Conservation (phyloP, 148 eudicot genomes). For the Silene uniflora region DNA sequence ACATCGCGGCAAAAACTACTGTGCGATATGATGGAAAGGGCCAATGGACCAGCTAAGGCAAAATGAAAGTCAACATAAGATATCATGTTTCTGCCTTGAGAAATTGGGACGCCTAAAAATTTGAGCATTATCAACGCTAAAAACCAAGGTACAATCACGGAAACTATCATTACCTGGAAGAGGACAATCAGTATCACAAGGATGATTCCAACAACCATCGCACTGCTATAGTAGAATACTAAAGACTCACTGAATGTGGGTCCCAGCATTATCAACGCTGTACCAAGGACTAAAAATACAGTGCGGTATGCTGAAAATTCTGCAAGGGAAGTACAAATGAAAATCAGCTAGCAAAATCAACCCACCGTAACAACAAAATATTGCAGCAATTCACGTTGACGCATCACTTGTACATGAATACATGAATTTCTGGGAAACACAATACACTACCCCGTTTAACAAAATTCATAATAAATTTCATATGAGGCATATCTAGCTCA, state of each 20-base stretch:
- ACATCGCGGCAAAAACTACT: neutral
- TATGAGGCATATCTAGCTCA: neutral
- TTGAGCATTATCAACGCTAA: neutral
- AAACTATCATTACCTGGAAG: slow-evolving; percentile 58
- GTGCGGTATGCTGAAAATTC: slow-evolving; percentile 62
- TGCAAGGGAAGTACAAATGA: slow-evolving; percentile 37
- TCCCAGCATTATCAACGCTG: slow-evolving; percentile 51
- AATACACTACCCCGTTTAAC: slow-evolving; percentile 1
- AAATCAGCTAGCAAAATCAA: slow-evolving; percentile 12
- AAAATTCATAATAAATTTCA: slow-evolving; percentile 4
- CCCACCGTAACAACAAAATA: neutral
- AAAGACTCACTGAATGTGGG: slow-evolving; percentile 72
- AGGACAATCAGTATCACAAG: slow-evolving; percentile 79
- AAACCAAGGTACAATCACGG: neutral
- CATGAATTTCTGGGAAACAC: slow-evolving; percentile 7
- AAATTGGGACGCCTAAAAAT: neutral
- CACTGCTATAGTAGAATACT: slow-evolving; percentile 85
- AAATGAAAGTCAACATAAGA: neutral
- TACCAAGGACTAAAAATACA: slow-evolving; percentile 62
- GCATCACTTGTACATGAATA: neutral
- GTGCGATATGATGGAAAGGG: neutral
- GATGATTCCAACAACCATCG: slow-evolving; percentile 77
- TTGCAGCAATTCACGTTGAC: neutral
- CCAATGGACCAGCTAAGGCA: neutral
- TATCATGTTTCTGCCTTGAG: neutral